A percentile compares a stretch with the other conserved stretches of the same genome.
Evolutionary conservation across 371 early-diverging fungal species (phyloP).

Genomic region (Entomophthora muscae): DNA sequence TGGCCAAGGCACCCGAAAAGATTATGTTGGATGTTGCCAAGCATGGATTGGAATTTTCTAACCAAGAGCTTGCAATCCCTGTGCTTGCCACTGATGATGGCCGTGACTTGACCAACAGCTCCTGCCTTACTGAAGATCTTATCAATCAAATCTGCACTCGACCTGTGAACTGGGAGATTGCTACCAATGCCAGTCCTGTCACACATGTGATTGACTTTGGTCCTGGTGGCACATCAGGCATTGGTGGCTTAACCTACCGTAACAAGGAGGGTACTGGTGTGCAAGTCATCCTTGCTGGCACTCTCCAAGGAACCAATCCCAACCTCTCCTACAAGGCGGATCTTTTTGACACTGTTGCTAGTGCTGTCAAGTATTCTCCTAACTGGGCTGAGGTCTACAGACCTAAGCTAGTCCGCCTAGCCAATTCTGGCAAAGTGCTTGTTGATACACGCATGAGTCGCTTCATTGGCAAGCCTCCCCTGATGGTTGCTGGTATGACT

Average conservation of each 20-base stretch:
- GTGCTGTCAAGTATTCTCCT: too few relatives aligned
- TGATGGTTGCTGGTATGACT: too few relatives aligned
- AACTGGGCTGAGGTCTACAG: slow-evolving; percentile 82
- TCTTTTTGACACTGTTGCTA: too few relatives aligned
- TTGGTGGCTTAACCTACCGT: too few relatives aligned
- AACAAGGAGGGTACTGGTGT: slow-evolving; percentile 91
- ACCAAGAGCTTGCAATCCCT: slow-evolving; percentile 40
- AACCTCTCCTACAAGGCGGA: slow-evolving; percentile 51
- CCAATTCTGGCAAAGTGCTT: slow-evolving; percentile 50
- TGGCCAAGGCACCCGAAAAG: slow-evolving; percentile 37
- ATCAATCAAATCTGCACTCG: slow-evolving; percentile 64
- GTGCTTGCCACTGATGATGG: slow-evolving; percentile 66
- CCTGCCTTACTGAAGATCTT: slow-evolving; percentile 37
- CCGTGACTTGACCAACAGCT: slow-evolving; percentile 10
- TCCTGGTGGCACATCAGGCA: slow-evolving; percentile 82
- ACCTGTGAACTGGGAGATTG: slow-evolving; percentile 78
- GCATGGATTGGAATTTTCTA: slow-evolving; percentile 31
- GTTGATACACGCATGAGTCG: slow-evolving; percentile 80
- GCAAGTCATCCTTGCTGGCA: too few relatives aligned
- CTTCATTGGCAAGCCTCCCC: slow-evolving; percentile 69
- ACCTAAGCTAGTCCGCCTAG: slow-evolving; percentile 44
- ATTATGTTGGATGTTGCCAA: slow-evolving; percentile 39
- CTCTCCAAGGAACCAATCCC: slow-evolving; percentile 60
- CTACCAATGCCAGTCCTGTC: slow-evolving; percentile 43
- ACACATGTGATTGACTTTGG: slow-evolving; percentile 92